Evolutionary conservation across 1,284 basidiomycete genomes (phyloP).

Genomic region (Ustilago hordei): DNA sequence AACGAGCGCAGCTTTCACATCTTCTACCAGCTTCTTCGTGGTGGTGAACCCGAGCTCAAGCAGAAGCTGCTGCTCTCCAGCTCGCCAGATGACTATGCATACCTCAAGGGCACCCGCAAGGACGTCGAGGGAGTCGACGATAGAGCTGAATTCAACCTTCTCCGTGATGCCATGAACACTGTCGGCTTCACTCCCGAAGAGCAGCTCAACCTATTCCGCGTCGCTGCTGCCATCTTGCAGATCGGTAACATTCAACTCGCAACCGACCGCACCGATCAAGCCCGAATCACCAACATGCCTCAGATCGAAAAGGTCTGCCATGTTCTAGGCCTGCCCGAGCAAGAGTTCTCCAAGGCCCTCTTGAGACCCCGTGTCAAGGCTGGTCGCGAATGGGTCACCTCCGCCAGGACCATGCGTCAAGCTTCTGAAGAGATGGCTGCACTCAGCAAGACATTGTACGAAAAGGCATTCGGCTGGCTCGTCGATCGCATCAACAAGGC

Average conservation of each 20-base stretch:
- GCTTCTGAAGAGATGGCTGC: constrained; percentile 92
- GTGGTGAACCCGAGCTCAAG: constrained; percentile 65
- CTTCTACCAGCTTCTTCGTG: constrained; percentile 83
- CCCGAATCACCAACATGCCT: constrained; percentile 75
- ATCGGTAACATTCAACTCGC: constrained; percentile 92
- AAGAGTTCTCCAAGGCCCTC: constrained; percentile 85
- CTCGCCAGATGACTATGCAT: constrained; percentile 85
- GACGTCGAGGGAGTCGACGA: constrained; percentile 97
- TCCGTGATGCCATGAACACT: constrained; percentile 84
- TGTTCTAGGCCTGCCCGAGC: constrained; percentile 88
- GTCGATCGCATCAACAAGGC: constrained; percentile 96
- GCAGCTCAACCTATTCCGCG: constrained; percentile 92
- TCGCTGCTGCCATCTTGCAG: constrained; percentile 92
- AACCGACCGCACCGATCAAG: constrained; percentile 86
- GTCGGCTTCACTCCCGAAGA: constrained; percentile 88
- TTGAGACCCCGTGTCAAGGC: constrained; percentile 82
- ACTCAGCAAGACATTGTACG: constrained; percentile 95
- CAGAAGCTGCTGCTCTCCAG: constrained; percentile 78
- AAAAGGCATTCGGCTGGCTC: constrained; percentile 92
- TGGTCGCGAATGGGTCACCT: constrained; percentile 95
- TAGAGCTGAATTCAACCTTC: constrained; percentile 83
- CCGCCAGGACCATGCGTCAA: constrained; percentile 90
- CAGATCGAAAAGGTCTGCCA: constrained; percentile 86
- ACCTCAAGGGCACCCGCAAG: constrained; percentile 86
- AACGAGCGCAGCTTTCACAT: constrained; percentile 92